Conservation (phyloP, 257 asterid species). For the Nicotiana attenuata region DNA sequence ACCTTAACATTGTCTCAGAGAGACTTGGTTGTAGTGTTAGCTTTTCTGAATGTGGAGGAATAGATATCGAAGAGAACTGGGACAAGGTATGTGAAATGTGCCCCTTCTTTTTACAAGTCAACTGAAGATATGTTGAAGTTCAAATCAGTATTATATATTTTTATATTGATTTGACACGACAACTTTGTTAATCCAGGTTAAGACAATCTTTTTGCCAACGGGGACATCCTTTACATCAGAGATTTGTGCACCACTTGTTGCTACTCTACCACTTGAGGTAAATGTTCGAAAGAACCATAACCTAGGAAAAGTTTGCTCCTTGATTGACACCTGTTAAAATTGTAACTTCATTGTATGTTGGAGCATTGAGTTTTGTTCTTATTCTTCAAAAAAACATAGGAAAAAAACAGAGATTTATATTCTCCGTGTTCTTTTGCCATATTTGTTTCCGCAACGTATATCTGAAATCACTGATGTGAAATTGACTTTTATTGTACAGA, state of each 20-base stretch:
- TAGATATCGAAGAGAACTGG: constrained; percentile 94
- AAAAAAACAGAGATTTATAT: neutral
- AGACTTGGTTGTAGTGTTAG: constrained; percentile 91
- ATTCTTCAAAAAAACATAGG: neutral
- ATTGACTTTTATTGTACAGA: constrained; percentile 34
- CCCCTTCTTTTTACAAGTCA: neutral
- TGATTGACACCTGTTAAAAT: neutral
- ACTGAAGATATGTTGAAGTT: neutral
- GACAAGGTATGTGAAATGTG: constrained; percentile 51
- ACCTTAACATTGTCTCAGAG: constrained; percentile 78
- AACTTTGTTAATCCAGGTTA: constrained; percentile 45
- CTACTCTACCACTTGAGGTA: constrained; percentile 91
- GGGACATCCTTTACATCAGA: constrained; percentile 63
- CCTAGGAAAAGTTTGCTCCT: neutral
- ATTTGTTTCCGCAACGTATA: neutral
- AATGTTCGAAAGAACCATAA: neutral
- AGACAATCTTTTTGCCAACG: constrained; percentile 64
- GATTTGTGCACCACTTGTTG: constrained; percentile 76
- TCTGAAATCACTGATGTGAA: neutral
- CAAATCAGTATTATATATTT: neutral
- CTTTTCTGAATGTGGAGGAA: constrained; percentile 93
- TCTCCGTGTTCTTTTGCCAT: neutral
- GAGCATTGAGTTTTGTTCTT: neutral
- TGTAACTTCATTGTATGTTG: neutral
- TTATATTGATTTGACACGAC: neutral